A percentile compares a stretch with the other conserved stretches of the same genome.
These are phyloP conservation scores for Mycena latifolia DNA, from an alignment of 768 basidiomycete species.

Conservation along the genomic window DNA sequence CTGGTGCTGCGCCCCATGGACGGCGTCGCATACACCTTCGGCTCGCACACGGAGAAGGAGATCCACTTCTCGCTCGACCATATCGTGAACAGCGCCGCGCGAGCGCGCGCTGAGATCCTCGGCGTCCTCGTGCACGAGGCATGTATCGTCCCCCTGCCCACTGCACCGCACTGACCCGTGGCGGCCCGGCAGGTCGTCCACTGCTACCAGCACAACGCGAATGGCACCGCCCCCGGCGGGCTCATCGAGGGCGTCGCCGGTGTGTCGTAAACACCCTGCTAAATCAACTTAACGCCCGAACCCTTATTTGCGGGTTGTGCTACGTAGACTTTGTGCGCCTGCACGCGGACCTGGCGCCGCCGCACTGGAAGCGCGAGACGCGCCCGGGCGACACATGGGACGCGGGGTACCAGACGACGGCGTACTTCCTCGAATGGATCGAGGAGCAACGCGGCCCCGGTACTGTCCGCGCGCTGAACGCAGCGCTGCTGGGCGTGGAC, in stretches of 20 bases:
- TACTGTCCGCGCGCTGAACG: constrained; percentile 71
- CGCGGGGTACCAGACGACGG: constrained; percentile 80
- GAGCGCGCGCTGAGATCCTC: constrained; percentile 69
- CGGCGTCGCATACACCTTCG: constrained; percentile 78
- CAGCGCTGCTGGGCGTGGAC: constrained; percentile 57
- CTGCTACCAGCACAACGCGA: constrained; percentile 79
- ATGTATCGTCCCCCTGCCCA: no score
- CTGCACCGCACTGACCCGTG: no score
- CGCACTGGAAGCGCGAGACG: constrained; percentile 72
- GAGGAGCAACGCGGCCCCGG: constrained; percentile 66
- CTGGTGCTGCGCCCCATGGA: constrained; percentile 76
- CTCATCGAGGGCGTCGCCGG: constrained; percentile 87
- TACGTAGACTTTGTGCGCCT: constrained; percentile 77
- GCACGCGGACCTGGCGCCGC: constrained; percentile 67
- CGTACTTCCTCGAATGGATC: constrained; percentile 80
- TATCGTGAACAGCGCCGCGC: constrained; percentile 56
- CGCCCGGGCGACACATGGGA: constrained; percentile 69
- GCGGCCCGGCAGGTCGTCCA: constrained; percentile 89
- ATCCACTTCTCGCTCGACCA: constrained; percentile 80
- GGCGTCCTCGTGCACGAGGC: constrained; percentile 77
- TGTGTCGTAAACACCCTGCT: constrained; percentile 40
- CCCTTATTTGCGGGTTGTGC: not conserved
- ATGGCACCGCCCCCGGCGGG: constrained; percentile 72
- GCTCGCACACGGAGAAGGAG: constrained; percentile 71
- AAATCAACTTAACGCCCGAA: no score